phyloP scores from a whole-genome alignment of 331 rosid genomes.

The Acacia concinna region DNA sequence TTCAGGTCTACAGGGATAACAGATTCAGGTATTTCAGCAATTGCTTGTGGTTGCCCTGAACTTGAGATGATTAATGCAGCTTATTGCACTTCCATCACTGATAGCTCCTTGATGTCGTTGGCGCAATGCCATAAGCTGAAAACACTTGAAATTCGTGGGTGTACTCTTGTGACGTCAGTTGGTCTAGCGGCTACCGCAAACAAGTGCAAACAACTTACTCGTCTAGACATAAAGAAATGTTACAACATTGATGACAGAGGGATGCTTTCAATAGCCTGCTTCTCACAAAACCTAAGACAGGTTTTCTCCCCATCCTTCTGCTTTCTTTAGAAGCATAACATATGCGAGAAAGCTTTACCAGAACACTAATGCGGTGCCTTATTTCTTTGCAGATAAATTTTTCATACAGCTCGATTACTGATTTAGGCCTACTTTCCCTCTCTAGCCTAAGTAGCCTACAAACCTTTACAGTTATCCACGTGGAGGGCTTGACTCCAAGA shows the following conservation, averaged over 20 bases:
- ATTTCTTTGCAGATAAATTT: constrained; percentile 74
- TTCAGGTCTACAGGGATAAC: constrained; percentile 77
- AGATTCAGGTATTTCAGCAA: constrained; percentile 70
- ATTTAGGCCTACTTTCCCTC: constrained; percentile 77
- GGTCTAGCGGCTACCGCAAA: constrained; percentile 70
- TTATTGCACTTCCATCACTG: constrained; percentile 73
- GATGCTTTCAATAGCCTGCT: constrained; percentile 73
- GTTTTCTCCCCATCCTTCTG: constrained; percentile 38
- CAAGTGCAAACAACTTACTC: constrained; percentile 65
- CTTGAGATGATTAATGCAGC: constrained; percentile 81
- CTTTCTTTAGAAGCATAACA: not conserved
- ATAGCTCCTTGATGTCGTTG: constrained; percentile 56
- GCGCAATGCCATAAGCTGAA: constrained; percentile 65
- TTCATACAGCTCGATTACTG: constrained; percentile 79
- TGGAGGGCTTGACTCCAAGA: constrained; percentile 49
- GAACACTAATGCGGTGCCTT: constrained; percentile 26
- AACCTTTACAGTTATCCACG: constrained; percentile 67
- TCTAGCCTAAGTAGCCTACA: constrained; percentile 87
- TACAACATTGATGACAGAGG: constrained; percentile 70
- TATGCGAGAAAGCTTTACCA: not conserved
- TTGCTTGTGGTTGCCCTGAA: constrained; percentile 76
- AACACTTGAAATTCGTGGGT: constrained; percentile 83
- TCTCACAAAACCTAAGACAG: constrained; percentile 85
- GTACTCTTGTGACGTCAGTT: constrained; percentile 65
- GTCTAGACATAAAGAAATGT: constrained; percentile 86